Percentiles rank a stretch among this genome's conserved stretches.
These are phyloP conservation scores for Epithele typhae DNA, from an alignment of 768 basidiomycete genomes.

Conservation along the genomic window DNA sequence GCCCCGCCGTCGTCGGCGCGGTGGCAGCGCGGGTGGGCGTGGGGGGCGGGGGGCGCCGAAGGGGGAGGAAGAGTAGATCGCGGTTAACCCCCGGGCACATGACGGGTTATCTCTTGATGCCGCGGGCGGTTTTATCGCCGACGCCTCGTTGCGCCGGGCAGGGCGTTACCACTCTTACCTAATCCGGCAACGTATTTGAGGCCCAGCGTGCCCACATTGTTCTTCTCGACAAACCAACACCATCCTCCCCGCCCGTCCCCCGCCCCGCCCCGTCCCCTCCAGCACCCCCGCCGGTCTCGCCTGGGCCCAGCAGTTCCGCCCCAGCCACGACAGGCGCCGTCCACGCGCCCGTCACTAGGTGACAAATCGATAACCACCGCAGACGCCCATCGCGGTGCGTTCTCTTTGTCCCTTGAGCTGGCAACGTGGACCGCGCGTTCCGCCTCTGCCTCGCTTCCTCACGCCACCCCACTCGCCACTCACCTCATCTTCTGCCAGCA, in stretches of 20 bases:
- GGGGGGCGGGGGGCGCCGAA: too few relatives aligned
- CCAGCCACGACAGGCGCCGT: too few relatives aligned
- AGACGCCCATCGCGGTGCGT: conserved; percentile 1
- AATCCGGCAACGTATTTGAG: background rate
- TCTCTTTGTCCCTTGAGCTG: conserved; percentile 3
- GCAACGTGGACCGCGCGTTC: conserved; percentile 5
- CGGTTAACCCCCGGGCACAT: too few relatives aligned
- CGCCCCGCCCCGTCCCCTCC: background rate
- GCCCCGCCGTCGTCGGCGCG: too few relatives aligned
- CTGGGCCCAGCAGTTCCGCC: too few relatives aligned
- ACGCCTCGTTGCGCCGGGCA: conserved; percentile 4
- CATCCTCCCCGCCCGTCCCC: background rate
- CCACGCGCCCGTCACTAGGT: too few relatives aligned
- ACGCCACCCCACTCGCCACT: background rate
- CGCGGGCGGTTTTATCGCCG: background rate
- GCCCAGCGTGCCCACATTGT: conserved; percentile 3
- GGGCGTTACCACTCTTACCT: conserved; percentile 5
- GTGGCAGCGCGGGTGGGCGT: too few relatives aligned
- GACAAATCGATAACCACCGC: conserved; percentile 6
- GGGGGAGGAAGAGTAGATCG: too few relatives aligned
- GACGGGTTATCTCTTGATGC: too few relatives aligned
- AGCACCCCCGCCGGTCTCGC: too few relatives aligned
- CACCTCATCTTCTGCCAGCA: background rate
- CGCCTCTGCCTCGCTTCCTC: background rate
- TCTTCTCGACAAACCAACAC: conserved; percentile 7